A percentile compares a stretch with the other conserved stretches of the same genome.
Evolutionary conservation across 495 filamentous ascomycete species (phyloP).

Genomic region (Jackrogersella minutella): DNA sequence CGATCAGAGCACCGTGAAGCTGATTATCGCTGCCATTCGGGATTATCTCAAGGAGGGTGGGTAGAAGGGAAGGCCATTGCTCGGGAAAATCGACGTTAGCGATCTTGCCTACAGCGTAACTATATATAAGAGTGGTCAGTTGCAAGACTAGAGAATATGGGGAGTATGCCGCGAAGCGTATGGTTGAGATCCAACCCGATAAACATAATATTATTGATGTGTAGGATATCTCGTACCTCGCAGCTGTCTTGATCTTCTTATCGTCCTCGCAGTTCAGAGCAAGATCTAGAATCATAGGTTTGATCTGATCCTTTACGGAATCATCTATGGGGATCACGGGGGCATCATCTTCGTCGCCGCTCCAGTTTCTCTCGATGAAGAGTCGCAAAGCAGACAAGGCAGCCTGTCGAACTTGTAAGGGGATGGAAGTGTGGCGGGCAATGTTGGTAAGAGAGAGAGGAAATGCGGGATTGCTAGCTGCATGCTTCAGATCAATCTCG

Average conservation of each 20-base stretch:
- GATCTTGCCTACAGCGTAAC: slow-evolving; percentile 94
- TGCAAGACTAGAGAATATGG: neutral
- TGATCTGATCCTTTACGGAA: slow-evolving; percentile 74
- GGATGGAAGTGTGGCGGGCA: slow-evolving; percentile 72
- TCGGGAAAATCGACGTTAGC: slow-evolving; percentile 93
- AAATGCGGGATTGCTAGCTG: slow-evolving; percentile 71
- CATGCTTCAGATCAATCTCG: slow-evolving; percentile 75
- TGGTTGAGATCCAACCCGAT: neutral
- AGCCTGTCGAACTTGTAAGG: slow-evolving; percentile 79
- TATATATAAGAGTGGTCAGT: slow-evolving; percentile 41
- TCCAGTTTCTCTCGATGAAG: slow-evolving; percentile 84
- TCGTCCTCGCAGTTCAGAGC: slow-evolving; percentile 78
- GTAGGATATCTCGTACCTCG: slow-evolving; percentile 60
- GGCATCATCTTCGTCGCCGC: slow-evolving; percentile 61
- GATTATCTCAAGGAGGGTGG: slow-evolving; percentile 79
- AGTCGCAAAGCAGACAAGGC: slow-evolving; percentile 81
- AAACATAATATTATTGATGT: neutral
- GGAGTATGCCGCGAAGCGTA: neutral
- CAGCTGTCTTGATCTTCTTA: slow-evolving; percentile 82
- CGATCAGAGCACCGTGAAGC: slow-evolving; percentile 86
- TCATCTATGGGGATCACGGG: slow-evolving; percentile 72
- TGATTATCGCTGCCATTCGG: slow-evolving; percentile 74
- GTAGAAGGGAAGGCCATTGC: slow-evolving; percentile 87
- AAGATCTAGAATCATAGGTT: slow-evolving; percentile 73
- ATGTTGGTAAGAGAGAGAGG: slow-evolving; percentile 81